Conservation (phyloP, 1,284 basidiomycete species). For the Puccinia novopanici region DNA sequence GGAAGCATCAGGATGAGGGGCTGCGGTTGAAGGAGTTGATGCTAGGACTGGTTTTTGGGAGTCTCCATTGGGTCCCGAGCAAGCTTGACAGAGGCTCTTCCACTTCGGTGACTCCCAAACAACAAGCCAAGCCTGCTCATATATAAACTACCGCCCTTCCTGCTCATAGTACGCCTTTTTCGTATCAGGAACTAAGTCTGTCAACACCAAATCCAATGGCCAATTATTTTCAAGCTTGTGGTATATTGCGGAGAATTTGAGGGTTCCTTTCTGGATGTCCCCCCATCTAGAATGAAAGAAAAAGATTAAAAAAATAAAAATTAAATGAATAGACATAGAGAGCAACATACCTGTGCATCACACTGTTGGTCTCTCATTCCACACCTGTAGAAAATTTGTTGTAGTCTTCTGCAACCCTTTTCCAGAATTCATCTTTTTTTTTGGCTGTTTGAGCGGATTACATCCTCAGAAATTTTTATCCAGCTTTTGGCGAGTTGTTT, state of each 20-base stretch:
- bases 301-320: background rate
- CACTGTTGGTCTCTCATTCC: background rate
- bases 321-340: background rate
- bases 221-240: no score
- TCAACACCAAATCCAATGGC: background rate
- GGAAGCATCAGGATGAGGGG: no score
- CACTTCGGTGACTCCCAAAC: background rate
- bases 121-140: slow-evolving; percentile 15
- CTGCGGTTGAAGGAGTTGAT: no score
- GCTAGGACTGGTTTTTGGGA: no score
- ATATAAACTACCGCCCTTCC: no score
- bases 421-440: no score
- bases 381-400: background rate
- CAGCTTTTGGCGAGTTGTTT: background rate
- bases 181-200: background rate
- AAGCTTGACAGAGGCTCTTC: background rate
- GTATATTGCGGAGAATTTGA: background rate
- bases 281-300: background rate
- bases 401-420: background rate
- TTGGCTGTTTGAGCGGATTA: background rate
- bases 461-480: background rate
- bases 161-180: slow-evolving; percentile 10
- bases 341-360: slow-evolving; percentile 2
- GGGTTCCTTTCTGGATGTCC: background rate
- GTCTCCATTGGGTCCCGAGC: background rate